Base-by-base conservation (phyloP, 768 basidiomycete genomes). In the Psilocybe cyanescens region DNA sequence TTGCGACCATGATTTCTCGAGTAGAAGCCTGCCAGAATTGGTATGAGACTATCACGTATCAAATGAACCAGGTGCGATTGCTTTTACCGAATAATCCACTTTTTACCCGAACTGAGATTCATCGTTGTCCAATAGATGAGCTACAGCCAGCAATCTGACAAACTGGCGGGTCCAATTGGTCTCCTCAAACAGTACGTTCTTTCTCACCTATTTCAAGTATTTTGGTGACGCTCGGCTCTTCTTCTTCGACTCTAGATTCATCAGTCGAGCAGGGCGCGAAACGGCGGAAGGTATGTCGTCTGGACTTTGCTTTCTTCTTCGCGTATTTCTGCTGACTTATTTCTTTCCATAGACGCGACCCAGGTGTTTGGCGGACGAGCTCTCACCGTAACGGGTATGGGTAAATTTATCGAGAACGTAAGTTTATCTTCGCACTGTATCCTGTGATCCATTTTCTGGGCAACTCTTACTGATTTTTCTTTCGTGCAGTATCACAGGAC, bases 341-440 rank as follows among this genome's bases (percentile, higher is more conserved):
- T 47, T 14, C 19, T 50, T 17, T 55, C 54, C 35, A 6, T 48
- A 80, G 92, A 94, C 62, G 89, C 92, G 4, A 87, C 89, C 1
- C 89, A 92, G 74, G 84, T 97, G 37, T 97, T 96, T 60, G 95
- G 95, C 55, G 96, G 96, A 16, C 85, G 96, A 17, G 92, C 89
- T 28, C 80, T 98, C 65, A 97, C 96, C 0, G 80, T 83, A 47
- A 88, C 92, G 4, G 94, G 95, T 7, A 92, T 95, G 92, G 94
- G 94, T 62, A 89, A 85, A 74, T 74, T 88, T 47, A 83, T 94
- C 60, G 94, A 95, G 74, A 92, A 91, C 63, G 91, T 91, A 69
- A 52, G 86, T 78, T 44, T 28, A 47, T 61, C 49, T 66, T 55
- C 59, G 44, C 28, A 30, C 28, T 49, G 50, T 33, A 60, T 30